Base-by-base conservation (phyloP, 768 basidiomycete genomes). In the Boletus subcaerulescens region DNA sequence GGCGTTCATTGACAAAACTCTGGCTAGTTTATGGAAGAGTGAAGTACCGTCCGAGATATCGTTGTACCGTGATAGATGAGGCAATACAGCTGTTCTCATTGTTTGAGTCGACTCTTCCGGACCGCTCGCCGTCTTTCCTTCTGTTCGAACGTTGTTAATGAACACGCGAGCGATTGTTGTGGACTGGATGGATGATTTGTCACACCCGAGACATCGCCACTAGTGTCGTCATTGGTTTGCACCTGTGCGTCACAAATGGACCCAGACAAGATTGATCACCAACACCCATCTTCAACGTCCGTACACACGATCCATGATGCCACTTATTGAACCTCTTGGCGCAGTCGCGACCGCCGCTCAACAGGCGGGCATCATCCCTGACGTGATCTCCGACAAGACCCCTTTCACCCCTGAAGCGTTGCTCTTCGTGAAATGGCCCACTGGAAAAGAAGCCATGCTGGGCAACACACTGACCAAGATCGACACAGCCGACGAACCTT, bases 401-500 rank as follows among this genome's bases (percentile, higher is more conserved):
- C 22, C 54, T 15, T 72, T 74, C 55, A 52, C 13, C 39, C 69
- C 71, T 4, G 59, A 63, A 35, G 68, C 64, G 1, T 52, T 74
- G 20, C 57, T 74, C 48, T 58, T 62, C 38, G 56, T 67, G 20
- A 61, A 56, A 48, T 70, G 71, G 62, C 64, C 70, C 14, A 70
- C 58, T 0, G 62, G 66, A 11, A 68, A 70, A 44, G 68, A 72
- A 52, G 68, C 68, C 24, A 53, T 71, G 49, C 62, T 76, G 10
- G 76, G 76, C 8, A 77, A 76, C 56, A 65, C 66, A 26, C 57
- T 77, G 32, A 66, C 66, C 13, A 64, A 61, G 18, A 55, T 61
- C 4, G 75, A 76, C 12, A 80, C 81, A 0, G 62, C 73, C 24
- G 75, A 81, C 17, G 83, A 84, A 54, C 85, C 85, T 4, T 63